These are phyloP conservation scores for Rubroshorea leprosula DNA, from an alignment of 345 rosid genomes.

Conservation along the genomic window DNA sequence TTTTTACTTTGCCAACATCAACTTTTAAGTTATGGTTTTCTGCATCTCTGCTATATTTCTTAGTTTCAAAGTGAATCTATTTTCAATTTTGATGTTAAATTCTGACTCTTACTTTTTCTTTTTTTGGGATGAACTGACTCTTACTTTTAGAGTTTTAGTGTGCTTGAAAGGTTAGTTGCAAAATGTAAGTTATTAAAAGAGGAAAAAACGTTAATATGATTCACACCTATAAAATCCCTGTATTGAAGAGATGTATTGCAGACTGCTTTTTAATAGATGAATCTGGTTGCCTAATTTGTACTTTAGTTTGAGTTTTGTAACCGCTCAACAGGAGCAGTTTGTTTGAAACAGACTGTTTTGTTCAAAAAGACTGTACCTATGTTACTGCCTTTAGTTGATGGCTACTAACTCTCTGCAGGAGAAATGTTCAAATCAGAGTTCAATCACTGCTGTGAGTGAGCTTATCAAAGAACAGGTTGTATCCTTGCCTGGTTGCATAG, in stretches of 20 bases:
- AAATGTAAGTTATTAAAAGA: not conserved
- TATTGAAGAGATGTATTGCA: not conserved
- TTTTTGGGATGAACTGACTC: no score
- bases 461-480: constrained; percentile 34
- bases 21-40: not conserved
- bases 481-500: constrained; percentile 50
- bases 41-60: not conserved
- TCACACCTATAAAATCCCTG: no score
- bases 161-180: not conserved
- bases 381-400: not conserved
- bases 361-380: not conserved
- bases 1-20: no score
- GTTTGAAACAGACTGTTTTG: not conserved
- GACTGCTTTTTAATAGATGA: not conserved
- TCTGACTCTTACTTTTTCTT: no score
- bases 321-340: not conserved
- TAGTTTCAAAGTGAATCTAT: not conserved
- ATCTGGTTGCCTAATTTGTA: not conserved
- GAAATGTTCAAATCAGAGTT: constrained; percentile 30
- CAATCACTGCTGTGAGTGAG: constrained; percentile 32
- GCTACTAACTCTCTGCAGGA: constrained; percentile 48
- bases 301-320: not conserved
- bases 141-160: no score
- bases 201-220: not conserved
- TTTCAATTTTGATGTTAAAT: not conserved